Base-by-base conservation (phyloP, 805 yeast genomes). In the Lipomyces oligophaga region DNA sequence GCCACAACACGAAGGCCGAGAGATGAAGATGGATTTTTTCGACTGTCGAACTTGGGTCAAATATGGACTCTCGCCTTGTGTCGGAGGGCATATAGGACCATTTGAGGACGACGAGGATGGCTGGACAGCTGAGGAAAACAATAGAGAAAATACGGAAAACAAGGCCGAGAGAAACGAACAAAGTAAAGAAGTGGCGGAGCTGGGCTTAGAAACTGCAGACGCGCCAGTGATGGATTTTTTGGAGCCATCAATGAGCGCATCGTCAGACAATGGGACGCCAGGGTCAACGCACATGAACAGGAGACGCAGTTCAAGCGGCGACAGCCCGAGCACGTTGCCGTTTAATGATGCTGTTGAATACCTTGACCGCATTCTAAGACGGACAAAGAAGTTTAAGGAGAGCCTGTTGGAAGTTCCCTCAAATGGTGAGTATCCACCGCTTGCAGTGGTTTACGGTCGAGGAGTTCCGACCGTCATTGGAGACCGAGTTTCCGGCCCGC, bases 391-490 rank as follows among this genome's bases (percentile, higher is more conserved):
- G 50, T 89, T 77, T 55, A 54, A 80, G 16, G 66, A 73, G 18
- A 78, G 79, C 21, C 68, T 88, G 22, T 75, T 75, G 24, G 73
- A 76, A 25, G 72, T 75, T 5, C 66, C 65, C 1, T 71, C 78
- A 34, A 67, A 60, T 31, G 57, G 57, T 16, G 59, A 69, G 41
- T 85, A 86, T 59, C 97, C 97, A 3, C 96, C 96, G 0, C 60
- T 89, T 65, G 90, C 85, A 0, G 74, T 83, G 1, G 83, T 89
- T 0, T 86, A 84, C 61, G 94, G 96, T 7, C 79, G 85, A 60
- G 71, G 75, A 5, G 83, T 86, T 1, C 96, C 97, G 0, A 84
- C 95, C 0, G 89, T 86, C 3, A 74, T 93, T 42, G 95, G 90
- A 5, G 82, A 86, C 2, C 68, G 79, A 43, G 93, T 88, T 1